phyloP scores from a whole-genome alignment of 768 basidiomycete genomes.

The Termitomyces sp. region DNA sequence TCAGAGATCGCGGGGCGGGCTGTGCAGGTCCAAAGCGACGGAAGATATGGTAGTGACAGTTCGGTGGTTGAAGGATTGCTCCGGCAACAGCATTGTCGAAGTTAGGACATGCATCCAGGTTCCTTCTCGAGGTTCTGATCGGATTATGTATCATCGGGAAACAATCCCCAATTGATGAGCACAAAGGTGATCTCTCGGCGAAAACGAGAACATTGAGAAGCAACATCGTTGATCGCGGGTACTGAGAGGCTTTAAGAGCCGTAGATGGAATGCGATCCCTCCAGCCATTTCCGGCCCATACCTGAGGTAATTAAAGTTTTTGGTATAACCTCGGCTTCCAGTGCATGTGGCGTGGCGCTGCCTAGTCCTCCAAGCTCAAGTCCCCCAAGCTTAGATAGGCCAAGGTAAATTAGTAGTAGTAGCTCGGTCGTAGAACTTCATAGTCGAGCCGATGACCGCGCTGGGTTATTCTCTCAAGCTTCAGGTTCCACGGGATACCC shows the following conservation, averaged over 20 bases:
- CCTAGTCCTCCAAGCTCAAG: background rate
- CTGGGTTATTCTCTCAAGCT: background rate
- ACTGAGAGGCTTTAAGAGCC: conserved; percentile 1
- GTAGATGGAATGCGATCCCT: background rate
- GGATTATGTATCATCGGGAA: conserved; percentile 18
- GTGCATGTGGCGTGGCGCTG: conserved; percentile 10
- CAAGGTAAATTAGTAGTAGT: background rate
- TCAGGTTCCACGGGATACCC: background rate
- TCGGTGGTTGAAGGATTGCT: conserved; percentile 5
- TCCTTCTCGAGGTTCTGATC: conserved; percentile 25
- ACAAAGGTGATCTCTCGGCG: conserved; percentile 18
- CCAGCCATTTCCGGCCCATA: background rate
- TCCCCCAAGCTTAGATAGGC: background rate
- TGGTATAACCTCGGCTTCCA: background rate
- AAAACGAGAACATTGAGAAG: conserved; percentile 13
- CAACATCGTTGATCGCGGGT: background rate
- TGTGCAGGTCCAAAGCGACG: conserved; percentile 18
- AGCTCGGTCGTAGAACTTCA: background rate
- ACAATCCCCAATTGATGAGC: conserved; percentile 13
- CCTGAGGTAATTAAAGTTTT: background rate
- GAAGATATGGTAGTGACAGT: conserved; percentile 19
- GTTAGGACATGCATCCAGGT: conserved; percentile 15
- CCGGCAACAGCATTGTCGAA: conserved; percentile 15
- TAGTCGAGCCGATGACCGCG: background rate
- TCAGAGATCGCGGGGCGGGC: conserved; percentile 25